Base-by-base conservation (phyloP, 768 basidiomycete species). In the Pleurotus pulmonarius region DNA sequence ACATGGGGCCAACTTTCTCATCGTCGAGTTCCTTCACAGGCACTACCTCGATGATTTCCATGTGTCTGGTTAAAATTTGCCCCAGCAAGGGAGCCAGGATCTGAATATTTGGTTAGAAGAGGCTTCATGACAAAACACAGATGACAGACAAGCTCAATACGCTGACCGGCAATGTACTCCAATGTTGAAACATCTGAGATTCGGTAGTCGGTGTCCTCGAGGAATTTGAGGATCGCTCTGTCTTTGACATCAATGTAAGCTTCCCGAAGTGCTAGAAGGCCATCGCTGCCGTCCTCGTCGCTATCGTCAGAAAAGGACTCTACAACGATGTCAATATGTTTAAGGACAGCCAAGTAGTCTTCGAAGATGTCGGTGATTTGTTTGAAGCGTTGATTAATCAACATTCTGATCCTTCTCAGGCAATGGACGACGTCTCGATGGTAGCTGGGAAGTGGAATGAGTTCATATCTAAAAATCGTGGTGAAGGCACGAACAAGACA, bases 131-230 rank as follows among this genome's bases (percentile, higher is more conserved):
- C 8, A n/a, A 20, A n/a, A n/a, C n/a, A n/a, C n/a, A n/a, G n/a
- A n/a, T n/a, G 7, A 39, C 54, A 16, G 3, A 55, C 54, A 15
- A 55, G 45, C 24, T 55, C 54, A 18, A 55, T 46, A 13, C 54
- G 54, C 24, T 37, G 39, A 2, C 54, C 54, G 16, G 46, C n/a
- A 18, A 55, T 55, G 7, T 37, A 45, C 13, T 45, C 54, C 44
- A 55, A n/a, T 34, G 45, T 46, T 22, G 54, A 9, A n/a, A 6
- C 29, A 8, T 55, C 54, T 8, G 54, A 45, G 25, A 55, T 55
- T 9, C 54, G 54, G 22, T 46, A 55, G 11, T 55, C 8, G 8
- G 54, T 55, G 7, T 45, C 54, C 15, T 9, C 5, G 13, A 55
- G 34, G 15, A 55, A 55, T 1, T 24, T 7, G 9, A 7, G 11